Percentiles rank a stretch among this genome's conserved stretches.
phyloP scores from a whole-genome alignment of 2,329 filamentous ascomycete genomes.

The Cercospora citrullina region DNA sequence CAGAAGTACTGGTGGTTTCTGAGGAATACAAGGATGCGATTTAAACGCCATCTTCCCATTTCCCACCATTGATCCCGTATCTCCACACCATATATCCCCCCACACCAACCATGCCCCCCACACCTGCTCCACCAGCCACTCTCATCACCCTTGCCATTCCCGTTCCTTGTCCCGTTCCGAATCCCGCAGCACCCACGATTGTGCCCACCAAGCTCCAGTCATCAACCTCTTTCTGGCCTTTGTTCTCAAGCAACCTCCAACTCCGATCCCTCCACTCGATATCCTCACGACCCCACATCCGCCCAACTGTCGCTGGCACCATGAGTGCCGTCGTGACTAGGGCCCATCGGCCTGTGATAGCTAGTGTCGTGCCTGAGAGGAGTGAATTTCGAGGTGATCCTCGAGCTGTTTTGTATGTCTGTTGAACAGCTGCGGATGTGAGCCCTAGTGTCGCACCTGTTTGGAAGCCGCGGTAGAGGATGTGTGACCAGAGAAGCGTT shows the following conservation, averaged over 20 bases:
- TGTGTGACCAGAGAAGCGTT: constrained; percentile 61
- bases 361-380: constrained; percentile 34
- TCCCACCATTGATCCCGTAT: constrained; percentile 51
- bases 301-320: constrained; percentile 46
- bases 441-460: constrained; percentile 53
- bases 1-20: no score
- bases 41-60: constrained; percentile 11
- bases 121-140: constrained; percentile 19
- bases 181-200: constrained; percentile 22
- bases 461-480: constrained; percentile 58
- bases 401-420: constrained; percentile 28
- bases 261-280: constrained; percentile 66
- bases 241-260: constrained; percentile 62
- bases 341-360: constrained; percentile 41
- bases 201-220: constrained; percentile 55
- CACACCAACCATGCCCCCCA: constrained; percentile 54
- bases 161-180: constrained; percentile 45
- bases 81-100: constrained; percentile 53
- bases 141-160: constrained; percentile 33
- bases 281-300: constrained; percentile 58
- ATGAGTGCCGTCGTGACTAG: constrained; percentile 50
- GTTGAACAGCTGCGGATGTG: constrained; percentile 39
- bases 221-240: constrained; percentile 58
- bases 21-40: no score
- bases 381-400: constrained; percentile 25